Evolutionary conservation across 2,329 filamentous ascomycete genomes (phyloP), one percentile per base, ranked within the genome.

Genomic region (Aspergillus neoniger): DNA sequence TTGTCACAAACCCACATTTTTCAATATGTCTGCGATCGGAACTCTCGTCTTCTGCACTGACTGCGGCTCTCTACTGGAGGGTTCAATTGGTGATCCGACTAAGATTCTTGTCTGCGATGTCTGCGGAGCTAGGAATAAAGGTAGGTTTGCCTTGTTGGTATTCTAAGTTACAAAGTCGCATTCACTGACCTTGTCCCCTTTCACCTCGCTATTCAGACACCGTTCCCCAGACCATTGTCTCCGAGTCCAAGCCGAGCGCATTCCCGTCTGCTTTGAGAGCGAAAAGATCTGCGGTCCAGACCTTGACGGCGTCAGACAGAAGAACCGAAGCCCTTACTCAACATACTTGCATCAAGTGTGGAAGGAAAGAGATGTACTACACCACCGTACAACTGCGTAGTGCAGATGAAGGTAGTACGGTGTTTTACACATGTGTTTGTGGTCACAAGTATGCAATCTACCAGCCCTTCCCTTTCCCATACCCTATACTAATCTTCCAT

Each of bases 391-490:
- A 99, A 76, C 80, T 96, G 70, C 89, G 94, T 69, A 88, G 92
- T 81, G 95, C 94, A 57, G 95, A 99, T 76, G 94, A 98, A 86
- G 95, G 95, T 63, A 91, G 89, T 66, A 97, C 94, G 0, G 86
- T 96, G 57, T 96, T 97, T 72, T 96, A 92, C 79, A 89, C 84
- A 62, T 97, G 93, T 79, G 87, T 92, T 60, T 97, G 93, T 74
- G 91, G 91, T 61, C 82, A 91, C 78, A 93, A 90, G 89, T 93
- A 85, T 69, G 87, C 61, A 38, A 51, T 50, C 32, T 48, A 36
- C 32, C 5, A 36, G n/a, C 25, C 39, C n/a, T 19, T 12, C 39
- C 41, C 52, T 39, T n/a, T 5, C 58, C 19, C 48, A 39, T 17
- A 36, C 23, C 17, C 44, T 9, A 52, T 65, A 50, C 67, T 74